Evolutionary conservation across 2,329 filamentous ascomycete genomes (phyloP).

Genomic region (Biscogniauxia mediterranea): DNA sequence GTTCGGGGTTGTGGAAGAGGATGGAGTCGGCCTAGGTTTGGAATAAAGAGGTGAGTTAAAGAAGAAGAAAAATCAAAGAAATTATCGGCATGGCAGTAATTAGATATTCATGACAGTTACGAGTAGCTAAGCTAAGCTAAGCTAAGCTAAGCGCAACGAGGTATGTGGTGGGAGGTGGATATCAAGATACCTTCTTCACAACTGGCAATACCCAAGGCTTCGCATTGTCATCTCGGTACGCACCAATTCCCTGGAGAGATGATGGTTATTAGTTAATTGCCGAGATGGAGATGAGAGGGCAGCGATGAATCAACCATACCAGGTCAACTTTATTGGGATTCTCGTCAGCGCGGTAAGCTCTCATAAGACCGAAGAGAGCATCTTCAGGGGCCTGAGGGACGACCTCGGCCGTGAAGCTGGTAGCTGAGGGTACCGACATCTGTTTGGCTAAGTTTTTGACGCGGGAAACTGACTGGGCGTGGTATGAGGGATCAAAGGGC

Average conservation of each 20-base stretch:
- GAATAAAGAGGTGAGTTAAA: conserved; percentile 18
- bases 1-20: conserved; percentile 80
- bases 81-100: background rate
- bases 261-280: conserved; percentile 3
- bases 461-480: conserved; percentile 48
- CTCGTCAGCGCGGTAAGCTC: conserved; percentile 79
- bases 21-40: conserved; percentile 77
- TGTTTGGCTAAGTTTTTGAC: conserved; percentile 65
- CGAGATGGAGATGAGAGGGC: background rate
- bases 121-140: too few species aligned
- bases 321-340: conserved; percentile 84
- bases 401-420: conserved; percentile 71
- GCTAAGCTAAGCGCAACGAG: background rate
- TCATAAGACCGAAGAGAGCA: conserved; percentile 89
- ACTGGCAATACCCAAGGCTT: conserved; percentile 98
- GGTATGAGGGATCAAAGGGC: conserved; percentile 43
- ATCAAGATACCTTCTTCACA: conserved; percentile 77
- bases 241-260: conserved; percentile 64
- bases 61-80: too few species aligned
- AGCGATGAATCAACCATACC: conserved; percentile 48
- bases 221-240: conserved; percentile 90
- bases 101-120: background rate
- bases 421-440: conserved; percentile 62
- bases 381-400: conserved; percentile 94
- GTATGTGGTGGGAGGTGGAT: background rate